Evolutionary conservation across 1,284 basidiomycete genomes (phyloP).

Genomic region (Cerrena zonata): DNA sequence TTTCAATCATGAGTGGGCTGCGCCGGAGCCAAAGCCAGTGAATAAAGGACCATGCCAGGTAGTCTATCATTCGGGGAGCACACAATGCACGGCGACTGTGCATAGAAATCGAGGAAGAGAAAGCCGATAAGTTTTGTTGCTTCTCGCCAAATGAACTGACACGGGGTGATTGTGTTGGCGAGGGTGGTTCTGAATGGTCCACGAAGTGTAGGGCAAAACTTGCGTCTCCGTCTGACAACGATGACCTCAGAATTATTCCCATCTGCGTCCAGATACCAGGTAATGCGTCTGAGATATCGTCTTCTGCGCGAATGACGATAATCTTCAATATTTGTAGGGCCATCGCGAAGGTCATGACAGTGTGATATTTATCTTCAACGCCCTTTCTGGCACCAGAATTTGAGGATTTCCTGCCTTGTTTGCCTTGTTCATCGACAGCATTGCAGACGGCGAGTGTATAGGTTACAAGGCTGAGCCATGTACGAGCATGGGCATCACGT

Average conservation of each 20-base stretch:
- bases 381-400: slow-evolving; percentile 21
- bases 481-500: slow-evolving; percentile 38
- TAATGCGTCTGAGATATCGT: slow-evolving; percentile 48
- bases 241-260: slow-evolving; percentile 40
- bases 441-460: slow-evolving; percentile 51
- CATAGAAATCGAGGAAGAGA: slow-evolving; percentile 19
- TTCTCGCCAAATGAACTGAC: slow-evolving; percentile 23
- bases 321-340: slow-evolving; percentile 68
- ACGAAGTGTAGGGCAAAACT: slow-evolving; percentile 42
- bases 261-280: slow-evolving; percentile 62
- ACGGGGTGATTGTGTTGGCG: slow-evolving; percentile 41
- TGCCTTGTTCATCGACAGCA: slow-evolving; percentile 10
- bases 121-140: slow-evolving; percentile 21
- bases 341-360: slow-evolving; percentile 45
- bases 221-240: slow-evolving; percentile 55
- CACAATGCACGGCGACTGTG: slow-evolving; percentile 21
- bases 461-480: slow-evolving; percentile 64
- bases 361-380: slow-evolving; percentile 18
- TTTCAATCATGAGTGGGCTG: slow-evolving; percentile 58
- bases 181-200: slow-evolving; percentile 38
- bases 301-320: slow-evolving; percentile 57
- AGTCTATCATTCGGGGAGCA: slow-evolving; percentile 60
- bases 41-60: slow-evolving; percentile 67
- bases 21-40: slow-evolving; percentile 63
- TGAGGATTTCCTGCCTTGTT: slow-evolving; percentile 14